A percentile compares a stretch with the other conserved stretches of the same genome.
These are phyloP conservation scores for Neonectria sp. DNA, from an alignment of 2,329 filamentous ascomycete species.

Conservation along the genomic window DNA sequence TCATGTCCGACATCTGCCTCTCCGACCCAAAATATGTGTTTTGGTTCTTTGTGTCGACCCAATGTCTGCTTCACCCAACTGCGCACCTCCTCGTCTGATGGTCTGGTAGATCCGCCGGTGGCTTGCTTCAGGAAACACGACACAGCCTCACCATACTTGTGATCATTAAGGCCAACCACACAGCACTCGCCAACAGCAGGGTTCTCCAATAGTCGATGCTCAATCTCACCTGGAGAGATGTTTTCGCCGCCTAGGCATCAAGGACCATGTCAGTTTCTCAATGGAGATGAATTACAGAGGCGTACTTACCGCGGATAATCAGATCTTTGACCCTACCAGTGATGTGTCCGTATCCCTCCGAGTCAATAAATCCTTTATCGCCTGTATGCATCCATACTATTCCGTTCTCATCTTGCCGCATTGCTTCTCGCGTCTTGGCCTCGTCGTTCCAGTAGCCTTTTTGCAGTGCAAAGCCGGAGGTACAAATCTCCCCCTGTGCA, in stretches of 20 bases:
- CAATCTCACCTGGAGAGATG: conserved; percentile 25
- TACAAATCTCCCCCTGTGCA: conserved; percentile 74
- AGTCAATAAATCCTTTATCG: conserved; percentile 67
- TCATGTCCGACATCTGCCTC: conserved; percentile 3
- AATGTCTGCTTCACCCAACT: conserved; percentile 21
- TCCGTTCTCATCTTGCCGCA: conserved; percentile 56
- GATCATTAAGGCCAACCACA: conserved; percentile 22
- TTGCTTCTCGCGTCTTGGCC: conserved; percentile 46
- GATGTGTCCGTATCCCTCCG: conserved; percentile 64
- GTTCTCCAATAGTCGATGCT: conserved; percentile 13
- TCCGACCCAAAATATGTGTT: conserved; percentile 27
- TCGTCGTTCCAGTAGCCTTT: conserved; percentile 77
- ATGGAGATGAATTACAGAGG: neutral
- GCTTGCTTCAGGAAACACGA: conserved; percentile 13
- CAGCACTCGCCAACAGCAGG: conserved; percentile 9
- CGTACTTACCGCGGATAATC: conserved; percentile 73
- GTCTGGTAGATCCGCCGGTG: neutral
- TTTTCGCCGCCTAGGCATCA: conserved; percentile 22
- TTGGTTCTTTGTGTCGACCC: conserved; percentile 16
- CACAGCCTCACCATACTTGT: conserved; percentile 31
- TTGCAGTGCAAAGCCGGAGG: conserved; percentile 71
- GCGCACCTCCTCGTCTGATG: conserved; percentile 9
- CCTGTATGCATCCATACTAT: conserved; percentile 68
- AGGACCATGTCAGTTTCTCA: neutral
- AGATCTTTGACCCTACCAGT: conserved; percentile 80